Evolutionary conservation across 805 yeast genomes (phyloP).

Genomic region (Wickerhamiella alocasiicola): DNA sequence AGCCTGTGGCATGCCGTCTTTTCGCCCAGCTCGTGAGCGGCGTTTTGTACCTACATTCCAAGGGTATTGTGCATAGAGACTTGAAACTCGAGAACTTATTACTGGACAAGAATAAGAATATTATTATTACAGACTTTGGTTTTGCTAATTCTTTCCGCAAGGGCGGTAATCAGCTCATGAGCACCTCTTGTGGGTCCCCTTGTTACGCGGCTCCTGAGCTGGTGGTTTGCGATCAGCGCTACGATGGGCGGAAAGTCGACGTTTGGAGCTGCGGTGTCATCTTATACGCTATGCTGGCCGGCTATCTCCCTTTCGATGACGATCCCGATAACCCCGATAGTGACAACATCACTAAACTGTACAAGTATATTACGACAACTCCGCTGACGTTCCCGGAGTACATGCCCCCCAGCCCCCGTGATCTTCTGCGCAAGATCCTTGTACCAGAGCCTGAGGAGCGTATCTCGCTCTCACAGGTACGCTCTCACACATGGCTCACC

Average conservation of each 20-base stretch:
- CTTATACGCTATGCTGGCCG: conserved; percentile 91
- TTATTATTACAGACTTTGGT: conserved; percentile 83
- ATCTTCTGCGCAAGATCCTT: conserved; percentile 64
- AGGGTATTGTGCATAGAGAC: conserved; percentile 70
- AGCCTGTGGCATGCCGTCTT: conserved; percentile 68
- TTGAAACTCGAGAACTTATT: conserved; percentile 61
- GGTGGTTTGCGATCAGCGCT: conserved; percentile 75
- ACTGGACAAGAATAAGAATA: conserved; percentile 74
- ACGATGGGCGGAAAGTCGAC: conserved; percentile 87
- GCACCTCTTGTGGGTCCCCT: conserved; percentile 93
- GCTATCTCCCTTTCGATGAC: conserved; percentile 94
- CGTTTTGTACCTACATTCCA: conserved; percentile 75
- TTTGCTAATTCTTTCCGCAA: conserved; percentile 72
- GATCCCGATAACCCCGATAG: conserved; percentile 96
- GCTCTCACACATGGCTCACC: conserved; percentile 80
- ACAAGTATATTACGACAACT: conserved; percentile 82
- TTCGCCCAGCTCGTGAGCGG: conserved; percentile 93
- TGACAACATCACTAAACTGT: conserved; percentile 78
- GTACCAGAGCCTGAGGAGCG: conserved; percentile 78
- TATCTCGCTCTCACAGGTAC: conserved; percentile 51
- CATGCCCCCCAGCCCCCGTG: conserved; percentile 81
- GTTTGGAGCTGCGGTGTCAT: conserved; percentile 97
- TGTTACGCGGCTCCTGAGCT: conserved; percentile 98
- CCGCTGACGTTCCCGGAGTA: conserved; percentile 93
- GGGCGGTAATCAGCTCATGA: conserved; percentile 54